Evolutionary conservation across 139 green algal genomes (phyloP), one percentile per base, ranked within the genome.

Genomic region (Ettlia oleoabundans): DNA sequence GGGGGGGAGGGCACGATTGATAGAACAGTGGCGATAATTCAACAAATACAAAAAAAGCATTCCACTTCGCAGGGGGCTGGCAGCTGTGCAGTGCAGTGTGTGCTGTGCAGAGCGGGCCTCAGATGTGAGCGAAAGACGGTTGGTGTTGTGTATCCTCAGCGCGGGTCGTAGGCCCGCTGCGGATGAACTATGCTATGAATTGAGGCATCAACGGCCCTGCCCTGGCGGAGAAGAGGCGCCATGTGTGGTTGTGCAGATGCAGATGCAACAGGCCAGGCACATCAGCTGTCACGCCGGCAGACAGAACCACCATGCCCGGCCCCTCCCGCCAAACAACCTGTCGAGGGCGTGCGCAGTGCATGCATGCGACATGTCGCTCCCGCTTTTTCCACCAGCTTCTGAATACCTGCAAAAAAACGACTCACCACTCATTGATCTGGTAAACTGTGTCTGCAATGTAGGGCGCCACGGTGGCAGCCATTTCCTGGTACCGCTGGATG

Each of bases 371-470:
- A 65, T 22, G 18, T 22, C 5, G 18, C 15, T n/a, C 55, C n/a
- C n/a, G n/a, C n/a, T n/a, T n/a, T n/a, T n/a, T n/a, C n/a, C n/a
- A n/a, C n/a, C n/a, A n/a, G n/a, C n/a, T n/a, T n/a, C n/a, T n/a
- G 18, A 15, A 65, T 5, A 28, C 55, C 55, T 32, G 18, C 15
- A 65, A 28, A 32, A 28, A 15, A 65, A 28, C 18, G 18, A 65
- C 65, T 32, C 65, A 84, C 84, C 84, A 88, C 42, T 86, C 67
- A 81, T 97, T 94, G 35, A 97, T 81, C 52, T 90, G 88, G 40
- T 92, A 76, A 3, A 99, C 92, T 1, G 95, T 98, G 92, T 99
- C 97, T 6, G 86, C 89, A 61, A 89, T 83, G 76, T 65, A 86
- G 58, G 86, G 86, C 43, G 42, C 42, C 63, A 90, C 79, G n/a